Percentiles rank a stretch among this genome's conserved stretches.
These are phyloP conservation scores for Corymbia citriodora DNA, from an alignment of 441 rosid species.

Conservation along the genomic window DNA sequence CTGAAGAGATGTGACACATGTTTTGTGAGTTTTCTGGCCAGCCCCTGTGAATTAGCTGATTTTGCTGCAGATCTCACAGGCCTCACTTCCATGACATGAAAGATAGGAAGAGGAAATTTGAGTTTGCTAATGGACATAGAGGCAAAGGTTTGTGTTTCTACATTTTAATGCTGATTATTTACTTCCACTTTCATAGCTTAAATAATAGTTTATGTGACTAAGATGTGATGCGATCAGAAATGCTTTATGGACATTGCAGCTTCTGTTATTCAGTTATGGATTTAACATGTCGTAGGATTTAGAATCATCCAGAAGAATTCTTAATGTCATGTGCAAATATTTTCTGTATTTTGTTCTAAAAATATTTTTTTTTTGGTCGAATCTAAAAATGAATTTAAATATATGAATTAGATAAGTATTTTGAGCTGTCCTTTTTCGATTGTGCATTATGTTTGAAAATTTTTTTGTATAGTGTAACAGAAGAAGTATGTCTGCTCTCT, in stretches of 20 bases:
- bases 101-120: slow-evolving; percentile 40
- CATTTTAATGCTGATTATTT: background rate
- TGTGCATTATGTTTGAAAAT: background rate
- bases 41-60: slow-evolving; percentile 1
- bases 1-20: background rate
- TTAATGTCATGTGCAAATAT: background rate
- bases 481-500: background rate
- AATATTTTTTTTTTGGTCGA: background rate
- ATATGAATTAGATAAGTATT: background rate
- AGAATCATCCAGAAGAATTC: background rate
- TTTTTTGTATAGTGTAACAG: background rate
- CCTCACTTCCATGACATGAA: slow-evolving; percentile 40
- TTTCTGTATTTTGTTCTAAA: background rate
- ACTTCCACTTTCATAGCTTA: background rate
- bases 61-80: slow-evolving; percentile 42
- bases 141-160: slow-evolving; percentile 47
- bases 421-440: background rate
- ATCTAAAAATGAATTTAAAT: background rate
- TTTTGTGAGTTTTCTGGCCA: background rate
- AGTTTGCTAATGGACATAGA: slow-evolving; percentile 26
- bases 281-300: background rate
- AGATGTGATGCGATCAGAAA: background rate
- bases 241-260: background rate
- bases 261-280: background rate
- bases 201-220: background rate